Conservation (phyloP, 805 yeast genomes). For the Sugiyamaella americana region DNA sequence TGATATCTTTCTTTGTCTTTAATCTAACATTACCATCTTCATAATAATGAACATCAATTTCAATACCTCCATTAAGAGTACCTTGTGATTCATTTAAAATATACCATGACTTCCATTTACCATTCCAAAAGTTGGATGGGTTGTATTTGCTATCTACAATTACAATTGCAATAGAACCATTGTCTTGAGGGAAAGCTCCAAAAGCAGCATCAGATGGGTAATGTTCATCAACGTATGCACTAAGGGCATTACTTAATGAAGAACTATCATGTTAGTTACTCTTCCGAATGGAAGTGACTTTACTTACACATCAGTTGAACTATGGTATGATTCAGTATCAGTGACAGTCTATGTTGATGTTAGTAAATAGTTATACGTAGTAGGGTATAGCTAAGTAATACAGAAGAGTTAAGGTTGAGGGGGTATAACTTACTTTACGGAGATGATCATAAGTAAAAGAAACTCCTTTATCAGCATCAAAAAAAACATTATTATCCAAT, state of each 20-base stretch:
- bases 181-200: constrained; percentile 38
- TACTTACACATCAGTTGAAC: neutral
- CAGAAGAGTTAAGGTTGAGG: neutral
- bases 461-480: constrained; percentile 40
- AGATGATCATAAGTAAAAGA: constrained; percentile 27
- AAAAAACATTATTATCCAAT: constrained; percentile 40
- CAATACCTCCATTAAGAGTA: constrained; percentile 46
- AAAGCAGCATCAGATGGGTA: constrained; percentile 53
- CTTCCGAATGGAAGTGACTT: neutral
- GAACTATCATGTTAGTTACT: neutral
- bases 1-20: constrained; percentile 37
- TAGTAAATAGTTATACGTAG: neutral
- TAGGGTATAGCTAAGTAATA: neutral
- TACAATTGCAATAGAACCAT: constrained; percentile 39
- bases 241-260: constrained; percentile 8
- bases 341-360: neutral
- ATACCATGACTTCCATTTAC: constrained; percentile 77
- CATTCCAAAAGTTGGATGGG: constrained; percentile 78
- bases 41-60: constrained; percentile 79
- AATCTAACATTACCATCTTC: constrained; percentile 95
- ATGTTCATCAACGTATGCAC: constrained; percentile 53
- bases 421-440: neutral
- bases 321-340: constrained; percentile 2
- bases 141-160: constrained; percentile 68
- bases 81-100: constrained; percentile 33